phyloP scores from a whole-genome alignment of 768 basidiomycete genomes.

The Suillus subluteus region DNA sequence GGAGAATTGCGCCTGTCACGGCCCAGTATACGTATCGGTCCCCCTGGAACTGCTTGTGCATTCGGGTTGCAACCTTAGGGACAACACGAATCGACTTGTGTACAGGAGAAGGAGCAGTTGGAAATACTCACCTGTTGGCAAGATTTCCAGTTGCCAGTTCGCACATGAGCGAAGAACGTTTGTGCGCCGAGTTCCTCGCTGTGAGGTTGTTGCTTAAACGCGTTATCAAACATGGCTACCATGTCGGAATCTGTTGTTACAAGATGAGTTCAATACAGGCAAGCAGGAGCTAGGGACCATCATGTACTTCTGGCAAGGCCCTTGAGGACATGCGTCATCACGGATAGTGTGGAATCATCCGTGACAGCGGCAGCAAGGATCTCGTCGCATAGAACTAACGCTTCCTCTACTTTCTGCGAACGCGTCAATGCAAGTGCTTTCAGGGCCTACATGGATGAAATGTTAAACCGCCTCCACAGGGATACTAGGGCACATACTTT shows the following conservation, averaged over 20 bases:
- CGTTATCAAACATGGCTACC: slow-evolving; percentile 84
- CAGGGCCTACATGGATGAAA: slow-evolving; percentile 57
- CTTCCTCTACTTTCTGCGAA: slow-evolving; percentile 85
- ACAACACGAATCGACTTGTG: slow-evolving; percentile 4
- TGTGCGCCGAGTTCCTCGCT: slow-evolving; percentile 87
- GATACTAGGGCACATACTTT: slow-evolving; percentile 48
- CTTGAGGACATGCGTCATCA: slow-evolving; percentile 84
- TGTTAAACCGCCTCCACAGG: slow-evolving; percentile 10
- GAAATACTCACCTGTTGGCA: slow-evolving; percentile 70
- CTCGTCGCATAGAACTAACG: slow-evolving; percentile 77
- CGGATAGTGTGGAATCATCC: slow-evolving; percentile 72
- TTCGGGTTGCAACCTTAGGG: slow-evolving; percentile 70
- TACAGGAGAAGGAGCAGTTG: not conserved
- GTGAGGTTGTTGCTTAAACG: slow-evolving; percentile 76
- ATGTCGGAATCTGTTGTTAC: slow-evolving; percentile 65
- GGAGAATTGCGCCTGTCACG: slow-evolving; percentile 77
- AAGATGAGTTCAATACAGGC: slow-evolving; percentile 6
- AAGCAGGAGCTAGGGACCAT: not conserved
- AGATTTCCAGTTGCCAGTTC: slow-evolving; percentile 82
- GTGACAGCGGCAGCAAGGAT: slow-evolving; percentile 73
- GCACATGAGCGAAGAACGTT: slow-evolving; percentile 84
- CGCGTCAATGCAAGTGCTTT: slow-evolving; percentile 86
- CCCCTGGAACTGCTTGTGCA: slow-evolving; percentile 84
- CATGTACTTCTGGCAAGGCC: slow-evolving; percentile 69
- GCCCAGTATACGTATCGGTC: slow-evolving; percentile 86